phyloP scores from a whole-genome alignment of 2,329 filamentous ascomycete species.

The Intubia oerlemansii region DNA sequence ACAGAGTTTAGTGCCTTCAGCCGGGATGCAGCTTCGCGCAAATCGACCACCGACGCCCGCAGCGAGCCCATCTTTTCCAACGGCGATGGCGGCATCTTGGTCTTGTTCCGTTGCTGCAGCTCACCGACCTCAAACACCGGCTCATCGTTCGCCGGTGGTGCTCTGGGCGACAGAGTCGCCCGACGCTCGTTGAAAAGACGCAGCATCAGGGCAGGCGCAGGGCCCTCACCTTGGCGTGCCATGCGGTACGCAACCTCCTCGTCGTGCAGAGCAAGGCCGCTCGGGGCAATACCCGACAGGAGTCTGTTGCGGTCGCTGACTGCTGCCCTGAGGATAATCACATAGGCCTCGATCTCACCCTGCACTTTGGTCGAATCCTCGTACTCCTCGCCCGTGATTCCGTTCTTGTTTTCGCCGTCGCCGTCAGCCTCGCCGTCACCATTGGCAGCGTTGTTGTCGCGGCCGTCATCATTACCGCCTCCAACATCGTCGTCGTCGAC shows the following conservation, averaged over 20 bases:
- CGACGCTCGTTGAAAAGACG: constrained; percentile 27
- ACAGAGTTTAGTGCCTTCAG: too few relatives aligned
- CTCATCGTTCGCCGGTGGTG: too few relatives aligned
- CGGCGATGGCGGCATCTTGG: too few relatives aligned
- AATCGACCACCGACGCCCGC: constrained; percentile 44
- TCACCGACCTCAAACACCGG: too few relatives aligned
- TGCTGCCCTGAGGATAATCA: constrained; percentile 52
- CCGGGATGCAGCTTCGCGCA: constrained; percentile 37
- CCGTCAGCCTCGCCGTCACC: too few relatives aligned
- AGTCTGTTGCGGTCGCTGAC: constrained; percentile 61
- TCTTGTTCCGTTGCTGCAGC: too few relatives aligned
- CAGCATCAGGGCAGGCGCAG: constrained; percentile 42
- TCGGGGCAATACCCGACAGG: constrained; percentile 50
- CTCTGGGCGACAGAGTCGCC: constrained; percentile 24
- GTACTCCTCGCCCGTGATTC: constrained; percentile 77
- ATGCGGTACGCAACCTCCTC: constrained; percentile 35
- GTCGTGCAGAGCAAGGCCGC: constrained; percentile 55
- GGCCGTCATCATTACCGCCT: too few relatives aligned
- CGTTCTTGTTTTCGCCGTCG: constrained; percentile 34
- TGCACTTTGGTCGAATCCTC: constrained; percentile 71
- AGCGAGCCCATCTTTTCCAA: too few relatives aligned
- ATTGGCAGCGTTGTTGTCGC: too few relatives aligned
- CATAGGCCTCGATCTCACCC: constrained; percentile 74
- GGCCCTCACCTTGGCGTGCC: constrained; percentile 43
- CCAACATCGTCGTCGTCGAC: constrained; percentile 71